Evolutionary conservation across 805 yeast genomes (phyloP).

Genomic region (Zygotorulaspora danielsina): DNA sequence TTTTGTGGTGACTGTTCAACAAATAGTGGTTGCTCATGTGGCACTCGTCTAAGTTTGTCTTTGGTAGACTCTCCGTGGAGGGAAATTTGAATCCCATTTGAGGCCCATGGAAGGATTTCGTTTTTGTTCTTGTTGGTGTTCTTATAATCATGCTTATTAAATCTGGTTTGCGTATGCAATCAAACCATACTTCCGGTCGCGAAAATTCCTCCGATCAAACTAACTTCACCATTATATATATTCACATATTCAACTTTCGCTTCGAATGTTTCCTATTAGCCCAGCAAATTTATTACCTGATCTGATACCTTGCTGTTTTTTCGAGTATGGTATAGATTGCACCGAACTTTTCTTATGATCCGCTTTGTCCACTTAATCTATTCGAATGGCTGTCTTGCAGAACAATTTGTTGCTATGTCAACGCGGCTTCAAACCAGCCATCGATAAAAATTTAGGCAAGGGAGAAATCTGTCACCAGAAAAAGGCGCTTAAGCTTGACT

Average conservation of each 20-base stretch:
- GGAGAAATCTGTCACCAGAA: too few relatives aligned
- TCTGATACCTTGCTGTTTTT: neutral
- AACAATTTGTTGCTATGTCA: constrained; percentile 1
- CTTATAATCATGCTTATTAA: constrained; percentile 22
- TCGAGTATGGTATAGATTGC: too few relatives aligned
- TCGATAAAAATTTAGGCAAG: neutral
- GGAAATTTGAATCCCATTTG: constrained; percentile 42
- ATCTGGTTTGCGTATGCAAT: too few relatives aligned
- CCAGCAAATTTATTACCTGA: neutral
- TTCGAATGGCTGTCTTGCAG: constrained; percentile 7
- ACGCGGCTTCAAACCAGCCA: neutral
- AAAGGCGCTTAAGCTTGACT: too few relatives aligned
- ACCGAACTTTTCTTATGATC: too few relatives aligned
- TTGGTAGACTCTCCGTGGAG: constrained; percentile 26
- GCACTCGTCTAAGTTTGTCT: constrained; percentile 15
- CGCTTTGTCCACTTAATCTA: too few relatives aligned
- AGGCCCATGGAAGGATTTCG: constrained; percentile 38
- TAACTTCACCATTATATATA: neutral
- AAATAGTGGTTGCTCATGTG: constrained; percentile 31
- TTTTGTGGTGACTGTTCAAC: constrained; percentile 19
- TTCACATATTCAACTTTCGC: too few relatives aligned
- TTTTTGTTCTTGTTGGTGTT: constrained; percentile 35
- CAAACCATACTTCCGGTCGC: too few relatives aligned
- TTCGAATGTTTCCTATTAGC: too few relatives aligned
- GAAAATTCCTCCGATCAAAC: too few relatives aligned